phyloP scores from a whole-genome alignment of 345 rosid genomes.

The Orychophragmus violaceus region DNA sequence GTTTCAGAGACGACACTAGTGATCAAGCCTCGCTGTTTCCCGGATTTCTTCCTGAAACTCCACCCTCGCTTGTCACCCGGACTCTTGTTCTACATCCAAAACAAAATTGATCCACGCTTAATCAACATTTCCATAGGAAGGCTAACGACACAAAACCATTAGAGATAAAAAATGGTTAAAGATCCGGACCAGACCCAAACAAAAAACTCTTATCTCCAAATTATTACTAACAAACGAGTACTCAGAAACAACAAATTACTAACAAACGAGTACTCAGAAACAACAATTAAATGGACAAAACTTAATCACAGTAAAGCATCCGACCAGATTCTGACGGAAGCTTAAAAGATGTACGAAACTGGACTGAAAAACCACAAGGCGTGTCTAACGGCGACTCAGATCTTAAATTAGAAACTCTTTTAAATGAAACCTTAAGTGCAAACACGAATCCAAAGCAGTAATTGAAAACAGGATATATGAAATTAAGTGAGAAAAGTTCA shows the following conservation, averaged over 20 bases:
- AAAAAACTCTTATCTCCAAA: background rate
- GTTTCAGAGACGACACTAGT: slow-evolving; percentile 45
- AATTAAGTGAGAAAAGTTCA: background rate
- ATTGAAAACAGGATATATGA: background rate
- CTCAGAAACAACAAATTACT: too few relatives aligned
- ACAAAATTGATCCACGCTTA: background rate
- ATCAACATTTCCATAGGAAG: background rate
- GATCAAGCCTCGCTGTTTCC: slow-evolving; percentile 60
- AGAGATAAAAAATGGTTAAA: too few relatives aligned
- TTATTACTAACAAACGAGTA: background rate
- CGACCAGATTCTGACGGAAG: slow-evolving; percentile 15
- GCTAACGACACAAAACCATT: background rate
- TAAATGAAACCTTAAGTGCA: background rate
- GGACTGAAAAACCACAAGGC: too few relatives aligned
- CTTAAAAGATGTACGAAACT: background rate
- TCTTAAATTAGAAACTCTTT: slow-evolving; percentile 20
- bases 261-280: too few relatives aligned
- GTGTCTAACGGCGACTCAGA: slow-evolving; percentile 11
- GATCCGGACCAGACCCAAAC: too few relatives aligned
- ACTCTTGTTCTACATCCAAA: slow-evolving; percentile 45
- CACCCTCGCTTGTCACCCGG: slow-evolving; percentile 56
- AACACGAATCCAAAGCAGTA: background rate
- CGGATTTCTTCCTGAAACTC: slow-evolving; percentile 81
- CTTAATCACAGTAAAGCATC: background rate
- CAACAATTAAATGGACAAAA: background rate